phyloP scores from a whole-genome alignment of 2,329 filamentous ascomycete genomes.

The Ambrosiella xylebori region DNA sequence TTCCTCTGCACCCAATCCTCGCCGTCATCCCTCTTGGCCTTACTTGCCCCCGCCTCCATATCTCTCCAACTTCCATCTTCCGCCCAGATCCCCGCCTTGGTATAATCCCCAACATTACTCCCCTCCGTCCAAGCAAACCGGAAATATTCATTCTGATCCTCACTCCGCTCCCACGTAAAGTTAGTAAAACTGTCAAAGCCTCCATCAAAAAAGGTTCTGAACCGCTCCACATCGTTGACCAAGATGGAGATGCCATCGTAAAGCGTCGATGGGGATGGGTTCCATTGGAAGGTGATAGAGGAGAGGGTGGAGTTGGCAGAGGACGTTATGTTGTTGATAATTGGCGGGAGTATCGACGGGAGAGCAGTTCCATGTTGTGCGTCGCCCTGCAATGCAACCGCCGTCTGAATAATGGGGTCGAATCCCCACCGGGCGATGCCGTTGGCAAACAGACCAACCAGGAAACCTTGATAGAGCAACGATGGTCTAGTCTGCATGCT shows the following conservation, averaged over 20 bases:
- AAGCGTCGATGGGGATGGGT: conserved; percentile 24
- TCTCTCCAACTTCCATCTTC: conserved; percentile 44
- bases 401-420: conserved; percentile 72
- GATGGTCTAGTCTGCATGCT: conserved; percentile 72
- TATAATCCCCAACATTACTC: conserved; percentile 49
- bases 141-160: conserved; percentile 50
- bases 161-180: conserved; percentile 43
- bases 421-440: conserved; percentile 91
- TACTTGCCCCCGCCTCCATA: conserved; percentile 46
- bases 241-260: conserved; percentile 66
- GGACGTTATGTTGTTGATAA: conserved; percentile 19
- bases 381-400: conserved; percentile 52
- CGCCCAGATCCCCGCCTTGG: conserved; percentile 56
- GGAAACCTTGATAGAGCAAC: conserved; percentile 72
- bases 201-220: conserved; percentile 51
- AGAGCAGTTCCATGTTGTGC: conserved; percentile 45
- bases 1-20: background rate
- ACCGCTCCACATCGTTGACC: conserved; percentile 74
- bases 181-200: conserved; percentile 24
- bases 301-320: conserved; percentile 31
- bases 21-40: conserved; percentile 19
- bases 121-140: conserved; percentile 59
- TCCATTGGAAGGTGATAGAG: conserved; percentile 44
- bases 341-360: conserved; percentile 31
- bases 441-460: conserved; percentile 85